A percentile compares a stretch with the other conserved stretches of the same genome.
Conservation (phyloP, 2,329 filamentous ascomycete genomes). For the Alternaria sp. region DNA sequence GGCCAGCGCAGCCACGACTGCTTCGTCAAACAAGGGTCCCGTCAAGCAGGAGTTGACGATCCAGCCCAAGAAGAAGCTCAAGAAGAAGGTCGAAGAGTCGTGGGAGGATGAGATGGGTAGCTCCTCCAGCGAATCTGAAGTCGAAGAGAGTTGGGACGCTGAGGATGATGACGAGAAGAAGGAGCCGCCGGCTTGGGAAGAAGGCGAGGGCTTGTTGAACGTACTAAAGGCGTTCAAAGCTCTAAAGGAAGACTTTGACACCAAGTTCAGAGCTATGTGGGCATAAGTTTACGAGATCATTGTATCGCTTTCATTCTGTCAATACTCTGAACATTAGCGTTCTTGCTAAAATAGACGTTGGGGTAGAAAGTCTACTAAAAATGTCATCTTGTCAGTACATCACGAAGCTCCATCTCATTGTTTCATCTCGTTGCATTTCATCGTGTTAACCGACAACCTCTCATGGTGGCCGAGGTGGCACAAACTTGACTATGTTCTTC, state of each 20-base stretch:
- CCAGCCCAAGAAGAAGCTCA: conserved; percentile 50
- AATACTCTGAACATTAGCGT: neutral
- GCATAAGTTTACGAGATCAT: conserved; percentile 51
- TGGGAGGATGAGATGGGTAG: conserved; percentile 51
- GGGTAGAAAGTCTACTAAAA: neutral
- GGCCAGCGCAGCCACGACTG: conserved; percentile 24
- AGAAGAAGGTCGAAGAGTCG: conserved; percentile 51
- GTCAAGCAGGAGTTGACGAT: conserved; percentile 43
- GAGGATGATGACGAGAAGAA: conserved; percentile 33
- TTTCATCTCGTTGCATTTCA: neutral
- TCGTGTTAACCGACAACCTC: neutral
- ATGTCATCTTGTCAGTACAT: neutral
- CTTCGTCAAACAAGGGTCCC: conserved; percentile 33
- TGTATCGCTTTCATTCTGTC: neutral
- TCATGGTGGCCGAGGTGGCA: conserved; percentile 3
- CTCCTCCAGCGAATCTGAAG: conserved; percentile 37
- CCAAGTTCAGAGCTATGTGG: conserved; percentile 70
- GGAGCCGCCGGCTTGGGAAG: conserved; percentile 52
- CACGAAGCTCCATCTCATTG: neutral
- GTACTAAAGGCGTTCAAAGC: conserved; percentile 68
- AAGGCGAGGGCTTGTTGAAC: conserved; percentile 60
- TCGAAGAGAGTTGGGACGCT: conserved; percentile 42
- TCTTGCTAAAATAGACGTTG: neutral
- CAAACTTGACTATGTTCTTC: conserved; percentile 39
- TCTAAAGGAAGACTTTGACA: conserved; percentile 68